Base-by-base conservation (phyloP, 2,329 filamentous ascomycete species). In the Chalara sp. region DNA sequence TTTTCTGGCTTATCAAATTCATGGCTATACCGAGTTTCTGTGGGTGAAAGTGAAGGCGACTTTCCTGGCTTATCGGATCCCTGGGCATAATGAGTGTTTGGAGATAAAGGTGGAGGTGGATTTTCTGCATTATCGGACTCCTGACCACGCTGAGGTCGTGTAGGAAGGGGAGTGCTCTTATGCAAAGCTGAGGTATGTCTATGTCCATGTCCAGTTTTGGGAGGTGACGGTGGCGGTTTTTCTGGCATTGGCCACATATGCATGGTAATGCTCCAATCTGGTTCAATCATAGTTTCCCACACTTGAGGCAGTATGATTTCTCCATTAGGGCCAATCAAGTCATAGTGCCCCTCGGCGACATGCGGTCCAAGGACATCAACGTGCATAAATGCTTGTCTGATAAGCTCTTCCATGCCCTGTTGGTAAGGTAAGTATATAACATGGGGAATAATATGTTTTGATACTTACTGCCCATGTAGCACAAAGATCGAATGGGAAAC, bases 401-500 rank as follows among this genome's bases (percentile, higher is more conserved):
- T 90, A 37, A 91, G 76, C 37, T 87, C 83, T 67, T 91, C 86
- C 86, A 91, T 91, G n/a, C 86, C 86, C 84, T 89, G 59, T 29
- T n/a, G 28, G 8, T 43, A 8, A n/a, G 4, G 10, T 43, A 8
- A 11, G 21, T 8, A 10, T 30, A 33, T 46, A 12, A 45, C 10
- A 52, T 53, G 49, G 51, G 21, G 28, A 12, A 33, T 46, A 29
- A 47, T 6, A 39, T 10, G 3, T 21, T 21, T 21, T 21, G 21
- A 13, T 33, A 78, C 81, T 65, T 80, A 91, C 87, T 72, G 76
- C 73, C 89, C 89, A 95, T 3, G 84, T 92, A 62, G 83, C 81
- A 68, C 90, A 96, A 32, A 95, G 68, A 56, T 91, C 81, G 70
- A 85, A 96, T 1, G 91, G 91, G 63, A 96, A 95, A 69, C 82